Conservation (phyloP, 768 basidiomycete genomes). For the Xerocomellus dryophilus region DNA sequence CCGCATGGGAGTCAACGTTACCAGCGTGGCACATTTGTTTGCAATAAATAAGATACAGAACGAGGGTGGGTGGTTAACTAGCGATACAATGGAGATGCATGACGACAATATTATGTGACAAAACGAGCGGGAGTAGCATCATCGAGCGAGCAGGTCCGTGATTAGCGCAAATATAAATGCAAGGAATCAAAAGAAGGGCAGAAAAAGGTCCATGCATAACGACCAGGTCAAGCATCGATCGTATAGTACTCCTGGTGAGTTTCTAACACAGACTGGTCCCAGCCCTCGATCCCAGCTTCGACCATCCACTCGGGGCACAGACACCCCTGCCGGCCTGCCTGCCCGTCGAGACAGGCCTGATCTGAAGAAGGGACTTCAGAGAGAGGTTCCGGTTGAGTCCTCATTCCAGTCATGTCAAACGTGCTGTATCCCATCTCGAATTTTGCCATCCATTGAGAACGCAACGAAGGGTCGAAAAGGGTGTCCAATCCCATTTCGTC, state of each 20-base stretch:
- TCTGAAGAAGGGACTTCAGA: not conserved
- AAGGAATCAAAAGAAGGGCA: not conserved
- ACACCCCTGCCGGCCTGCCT: slow-evolving; percentile 8
- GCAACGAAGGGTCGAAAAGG: slow-evolving; percentile 5
- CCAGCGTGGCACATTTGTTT: too few species aligned
- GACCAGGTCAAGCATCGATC: slow-evolving; percentile 1
- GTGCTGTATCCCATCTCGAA: slow-evolving; percentile 11
- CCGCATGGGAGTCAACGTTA: too few species aligned
- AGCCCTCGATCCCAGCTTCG: slow-evolving; percentile 12
- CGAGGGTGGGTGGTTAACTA: not conserved
- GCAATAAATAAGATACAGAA: not conserved
- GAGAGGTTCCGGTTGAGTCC: not conserved
- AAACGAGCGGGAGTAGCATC: not conserved
- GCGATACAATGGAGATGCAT: slow-evolving; percentile 1
- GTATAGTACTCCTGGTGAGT: not conserved
- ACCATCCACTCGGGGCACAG: slow-evolving; percentile 26
- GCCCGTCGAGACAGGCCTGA: not conserved
- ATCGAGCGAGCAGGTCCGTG: not conserved
- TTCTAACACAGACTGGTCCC: slow-evolving; percentile 5
- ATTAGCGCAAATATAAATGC: not conserved
- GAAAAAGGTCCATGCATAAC: not conserved
- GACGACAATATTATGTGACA: not conserved
- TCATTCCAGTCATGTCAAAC: not conserved
- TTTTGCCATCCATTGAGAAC: slow-evolving; percentile 11
- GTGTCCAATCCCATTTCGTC: slow-evolving; percentile 8